phyloP scores from a whole-genome alignment of 1,284 basidiomycete species.

The Grifola frondosa region DNA sequence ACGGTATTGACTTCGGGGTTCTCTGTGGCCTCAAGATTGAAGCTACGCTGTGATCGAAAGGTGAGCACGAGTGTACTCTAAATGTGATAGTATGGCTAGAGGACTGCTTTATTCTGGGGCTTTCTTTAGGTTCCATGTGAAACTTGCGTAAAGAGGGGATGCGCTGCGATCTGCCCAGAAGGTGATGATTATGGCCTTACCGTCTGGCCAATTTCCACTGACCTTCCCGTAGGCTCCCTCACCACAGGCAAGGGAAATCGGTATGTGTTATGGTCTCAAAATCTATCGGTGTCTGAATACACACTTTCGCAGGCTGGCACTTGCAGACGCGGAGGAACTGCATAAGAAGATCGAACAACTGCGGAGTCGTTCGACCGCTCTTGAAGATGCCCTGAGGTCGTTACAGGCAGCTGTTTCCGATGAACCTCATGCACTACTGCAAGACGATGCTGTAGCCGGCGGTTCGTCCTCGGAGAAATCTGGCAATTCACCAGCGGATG shows the following conservation, averaged over 20 bases:
- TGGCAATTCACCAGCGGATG: slow-evolving; percentile 7
- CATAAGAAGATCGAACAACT: slow-evolving; percentile 61
- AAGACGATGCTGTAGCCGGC: slow-evolving; percentile 17
- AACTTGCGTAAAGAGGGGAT: slow-evolving; percentile 69
- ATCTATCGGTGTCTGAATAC: background rate
- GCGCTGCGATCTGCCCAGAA: slow-evolving; percentile 68
- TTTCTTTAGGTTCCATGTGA: slow-evolving; percentile 38
- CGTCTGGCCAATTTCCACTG: too few species aligned
- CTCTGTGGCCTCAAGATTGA: slow-evolving; percentile 44
- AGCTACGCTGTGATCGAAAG: slow-evolving; percentile 71
- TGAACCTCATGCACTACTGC: slow-evolving; percentile 46
- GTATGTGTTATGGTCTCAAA: slow-evolving; percentile 12
- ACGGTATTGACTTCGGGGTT: slow-evolving; percentile 3
- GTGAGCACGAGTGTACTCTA: slow-evolving; percentile 37
- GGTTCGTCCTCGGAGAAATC: slow-evolving; percentile 2
- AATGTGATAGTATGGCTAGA: background rate
- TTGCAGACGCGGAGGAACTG: slow-evolving; percentile 65
- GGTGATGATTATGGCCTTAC: too few species aligned
- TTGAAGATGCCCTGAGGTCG: slow-evolving; percentile 54
- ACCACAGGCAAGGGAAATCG: slow-evolving; percentile 55
- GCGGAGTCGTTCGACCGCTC: slow-evolving; percentile 51
- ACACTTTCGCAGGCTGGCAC: slow-evolving; percentile 43
- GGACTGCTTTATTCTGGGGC: background rate
- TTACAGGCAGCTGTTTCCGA: slow-evolving; percentile 49
- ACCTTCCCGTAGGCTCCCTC: slow-evolving; percentile 44